Evolutionary conservation across 768 basidiomycete species (phyloP).

Genomic region (Lentinula boryana): DNA sequence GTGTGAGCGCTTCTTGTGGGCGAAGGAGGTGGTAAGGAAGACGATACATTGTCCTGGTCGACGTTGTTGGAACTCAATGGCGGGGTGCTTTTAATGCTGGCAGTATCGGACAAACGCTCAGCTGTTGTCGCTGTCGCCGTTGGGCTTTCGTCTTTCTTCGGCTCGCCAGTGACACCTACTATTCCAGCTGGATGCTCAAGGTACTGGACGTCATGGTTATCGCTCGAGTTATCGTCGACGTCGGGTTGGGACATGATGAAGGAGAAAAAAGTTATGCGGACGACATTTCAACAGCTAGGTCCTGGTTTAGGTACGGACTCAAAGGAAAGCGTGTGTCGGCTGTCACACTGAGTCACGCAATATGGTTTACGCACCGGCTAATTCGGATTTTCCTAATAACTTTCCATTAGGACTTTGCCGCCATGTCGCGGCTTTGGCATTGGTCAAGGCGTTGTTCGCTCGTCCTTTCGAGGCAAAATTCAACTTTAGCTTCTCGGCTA

Average conservation of each 20-base stretch:
- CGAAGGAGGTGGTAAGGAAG: not conserved
- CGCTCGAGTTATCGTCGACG: slow-evolving; percentile 29
- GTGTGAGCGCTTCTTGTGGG: slow-evolving; percentile 4
- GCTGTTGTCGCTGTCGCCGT: slow-evolving; percentile 32
- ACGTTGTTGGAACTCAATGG: not conserved
- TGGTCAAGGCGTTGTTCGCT: not conserved
- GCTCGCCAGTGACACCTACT: slow-evolving; percentile 13
- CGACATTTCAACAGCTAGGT: not conserved
- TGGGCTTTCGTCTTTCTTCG: slow-evolving; percentile 13
- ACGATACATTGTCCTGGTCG: not conserved
- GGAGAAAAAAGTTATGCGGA: slow-evolving; percentile 6
- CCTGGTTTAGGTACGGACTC: not conserved
- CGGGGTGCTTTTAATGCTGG: slow-evolving; percentile 49
- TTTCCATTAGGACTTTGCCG: not conserved
- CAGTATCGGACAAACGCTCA: slow-evolving; percentile 38
- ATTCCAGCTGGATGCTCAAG: slow-evolving; percentile 14
- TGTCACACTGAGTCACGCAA: not conserved
- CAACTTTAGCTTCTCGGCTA: slow-evolving; percentile 23
- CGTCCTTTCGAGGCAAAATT: slow-evolving; percentile 7
- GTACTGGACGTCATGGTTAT: slow-evolving; percentile 17
- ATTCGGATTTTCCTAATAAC: not conserved
- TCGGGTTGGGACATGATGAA: slow-evolving; percentile 19
- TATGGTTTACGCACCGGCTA: not conserved
- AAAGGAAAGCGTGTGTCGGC: not conserved
- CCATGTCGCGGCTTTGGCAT: not conserved